Percentiles rank a stretch among this genome's conserved stretches.
Conservation (phyloP, 2,329 filamentous ascomycete species). For the Metarhizium humberi region DNA sequence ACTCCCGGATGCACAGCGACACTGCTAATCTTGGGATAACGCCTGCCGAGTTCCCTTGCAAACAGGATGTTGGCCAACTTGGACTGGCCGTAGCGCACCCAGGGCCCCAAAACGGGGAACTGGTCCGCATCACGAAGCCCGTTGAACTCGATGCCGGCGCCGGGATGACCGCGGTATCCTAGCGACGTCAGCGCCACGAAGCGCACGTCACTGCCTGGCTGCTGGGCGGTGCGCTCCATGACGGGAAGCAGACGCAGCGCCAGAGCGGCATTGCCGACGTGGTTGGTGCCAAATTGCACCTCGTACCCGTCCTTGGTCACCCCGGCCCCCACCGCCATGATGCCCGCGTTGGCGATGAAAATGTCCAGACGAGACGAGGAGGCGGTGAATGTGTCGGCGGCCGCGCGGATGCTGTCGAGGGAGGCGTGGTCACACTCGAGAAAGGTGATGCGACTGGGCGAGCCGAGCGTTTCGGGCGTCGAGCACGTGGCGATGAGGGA, state of each 20-base stretch:
- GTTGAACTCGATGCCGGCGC: conserved; percentile 19
- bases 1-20: conserved; percentile 41
- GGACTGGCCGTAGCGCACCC: conserved; percentile 38
- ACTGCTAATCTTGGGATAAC: conserved; percentile 30
- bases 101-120: conserved; percentile 16
- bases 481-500: conserved; percentile 32
- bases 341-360: conserved; percentile 28
- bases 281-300: conserved; percentile 26
- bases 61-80: conserved; percentile 41
- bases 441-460: conserved; percentile 14
- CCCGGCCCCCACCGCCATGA: conserved; percentile 15
- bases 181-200: conserved; percentile 18
- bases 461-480: conserved; percentile 15
- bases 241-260: conserved; percentile 24
- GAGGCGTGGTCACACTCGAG: conserved; percentile 40
- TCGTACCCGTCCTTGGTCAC: conserved; percentile 26
- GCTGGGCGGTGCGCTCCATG: conserved; percentile 12
- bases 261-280: conserved; percentile 20
- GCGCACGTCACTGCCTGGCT: conserved; percentile 10
- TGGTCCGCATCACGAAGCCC: not conserved
- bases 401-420: conserved; percentile 33
- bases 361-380: conserved; percentile 27
- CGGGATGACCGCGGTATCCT: conserved; percentile 11
- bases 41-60: conserved; percentile 33
- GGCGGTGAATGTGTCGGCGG: conserved; percentile 16